A percentile compares a stretch with the other conserved stretches of the same genome.
Evolutionary conservation across 169 alveolate genomes (phyloP).

Genomic region (Besnoitia besnoiti): DNA sequence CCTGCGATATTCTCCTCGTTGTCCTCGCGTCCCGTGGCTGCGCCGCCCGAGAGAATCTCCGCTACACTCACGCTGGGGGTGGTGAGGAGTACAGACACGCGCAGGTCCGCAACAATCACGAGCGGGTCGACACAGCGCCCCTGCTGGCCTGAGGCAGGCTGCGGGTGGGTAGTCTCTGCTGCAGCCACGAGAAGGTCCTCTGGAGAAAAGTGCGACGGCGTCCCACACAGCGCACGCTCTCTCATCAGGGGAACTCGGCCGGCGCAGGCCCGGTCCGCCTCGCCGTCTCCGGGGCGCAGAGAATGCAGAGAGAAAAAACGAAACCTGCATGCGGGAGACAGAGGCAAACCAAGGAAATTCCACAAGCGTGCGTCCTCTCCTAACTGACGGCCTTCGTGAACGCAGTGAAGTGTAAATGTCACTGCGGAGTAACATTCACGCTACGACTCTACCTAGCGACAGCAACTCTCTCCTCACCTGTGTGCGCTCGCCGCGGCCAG

Average conservation of each 20-base stretch:
- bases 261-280: neutral
- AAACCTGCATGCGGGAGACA: neutral
- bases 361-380: no score
- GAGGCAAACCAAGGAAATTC: neutral
- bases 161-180: neutral
- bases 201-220: neutral
- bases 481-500: no score
- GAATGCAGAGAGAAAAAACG: neutral
- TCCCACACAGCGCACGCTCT: constrained; percentile 1
- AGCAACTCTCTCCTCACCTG: no score
- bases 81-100: neutral
- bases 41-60: neutral
- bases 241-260: neutral
- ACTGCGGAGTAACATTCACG: no score
- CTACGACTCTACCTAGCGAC: no score
- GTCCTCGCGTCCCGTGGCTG: neutral
- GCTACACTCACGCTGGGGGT: neutral
- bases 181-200: neutral
- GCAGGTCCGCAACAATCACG: constrained; percentile 5
- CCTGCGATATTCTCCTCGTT: no score
- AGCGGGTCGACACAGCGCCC: constrained; percentile 5
- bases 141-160: neutral
- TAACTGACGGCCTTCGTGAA: no score
- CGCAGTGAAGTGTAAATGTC: no score
- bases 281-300: neutral